Conservation (phyloP, 495 filamentous ascomycete species). For the Diplogelasinospora grovesii region DNA sequence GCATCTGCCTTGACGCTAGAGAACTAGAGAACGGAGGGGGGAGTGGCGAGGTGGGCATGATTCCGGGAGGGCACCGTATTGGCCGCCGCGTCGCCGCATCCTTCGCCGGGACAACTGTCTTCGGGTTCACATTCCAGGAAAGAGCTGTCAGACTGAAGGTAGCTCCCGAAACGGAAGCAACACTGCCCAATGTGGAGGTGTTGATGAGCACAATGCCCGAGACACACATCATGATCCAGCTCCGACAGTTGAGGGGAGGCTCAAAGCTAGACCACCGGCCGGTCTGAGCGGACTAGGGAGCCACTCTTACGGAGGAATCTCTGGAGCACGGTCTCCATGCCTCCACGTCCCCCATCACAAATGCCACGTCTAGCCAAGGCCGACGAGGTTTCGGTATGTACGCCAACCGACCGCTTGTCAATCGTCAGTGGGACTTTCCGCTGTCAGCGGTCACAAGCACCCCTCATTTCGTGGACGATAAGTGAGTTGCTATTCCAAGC, state of each 20-base stretch:
- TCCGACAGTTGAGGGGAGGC: too few relatives aligned
- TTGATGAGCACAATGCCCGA: background rate
- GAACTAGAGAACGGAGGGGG: too few relatives aligned
- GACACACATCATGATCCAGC: too few relatives aligned
- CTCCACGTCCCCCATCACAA: background rate
- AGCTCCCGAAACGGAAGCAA: background rate
- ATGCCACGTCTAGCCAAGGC: background rate
- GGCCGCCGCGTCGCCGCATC: background rate
- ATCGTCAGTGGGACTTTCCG: slow-evolving; percentile 7
- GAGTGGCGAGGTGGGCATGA: slow-evolving; percentile 2
- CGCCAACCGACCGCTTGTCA: too few relatives aligned
- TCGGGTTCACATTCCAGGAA: background rate
- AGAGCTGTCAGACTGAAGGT: background rate
- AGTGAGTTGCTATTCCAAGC: slow-evolving; percentile 1
- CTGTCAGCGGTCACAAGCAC: slow-evolving; percentile 5
- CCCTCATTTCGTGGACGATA: slow-evolving; percentile 18
- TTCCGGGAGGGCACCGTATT: slow-evolving; percentile 1
- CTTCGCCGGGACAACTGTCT: background rate
- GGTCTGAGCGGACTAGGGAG: too few relatives aligned
- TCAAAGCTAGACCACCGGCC: too few relatives aligned
- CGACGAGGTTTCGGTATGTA: background rate
- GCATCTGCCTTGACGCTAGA: too few relatives aligned
- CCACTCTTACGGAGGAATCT: too few relatives aligned
- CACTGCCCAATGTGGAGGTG: background rate
- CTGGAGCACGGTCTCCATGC: too few relatives aligned